phyloP scores from a whole-genome alignment of 139 green algal genomes.

The Tetradesmus obliquus region DNA sequence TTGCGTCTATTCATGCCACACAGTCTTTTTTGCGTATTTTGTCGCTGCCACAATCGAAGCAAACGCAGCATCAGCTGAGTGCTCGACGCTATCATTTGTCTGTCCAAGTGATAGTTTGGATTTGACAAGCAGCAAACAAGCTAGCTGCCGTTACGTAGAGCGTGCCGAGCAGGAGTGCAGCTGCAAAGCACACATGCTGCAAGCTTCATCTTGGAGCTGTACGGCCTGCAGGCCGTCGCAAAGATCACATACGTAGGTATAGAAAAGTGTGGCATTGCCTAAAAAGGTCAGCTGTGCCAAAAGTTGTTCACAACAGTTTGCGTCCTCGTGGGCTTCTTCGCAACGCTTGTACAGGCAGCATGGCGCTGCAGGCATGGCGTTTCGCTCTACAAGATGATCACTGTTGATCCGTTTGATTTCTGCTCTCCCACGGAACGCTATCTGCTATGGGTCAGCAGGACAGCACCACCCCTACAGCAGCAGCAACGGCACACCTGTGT shows the following conservation, averaged over 20 bases:
- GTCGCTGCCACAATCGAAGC: not conserved
- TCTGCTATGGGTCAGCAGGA: not conserved
- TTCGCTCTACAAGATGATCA: not conserved
- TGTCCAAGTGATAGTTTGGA: not conserved
- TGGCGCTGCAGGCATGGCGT: not conserved
- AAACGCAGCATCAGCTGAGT: not conserved
- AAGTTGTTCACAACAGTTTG: not conserved
- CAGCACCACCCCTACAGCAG: not conserved
- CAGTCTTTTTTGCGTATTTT: not conserved
- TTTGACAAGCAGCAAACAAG: no score
- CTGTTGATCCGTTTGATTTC: not conserved
- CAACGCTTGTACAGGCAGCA: not conserved
- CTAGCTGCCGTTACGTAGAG: not conserved
- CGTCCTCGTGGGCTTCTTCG: not conserved
- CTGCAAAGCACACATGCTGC: not conserved
- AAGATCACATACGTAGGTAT: not conserved
- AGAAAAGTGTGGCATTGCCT: not conserved
- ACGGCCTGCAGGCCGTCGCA: not conserved
- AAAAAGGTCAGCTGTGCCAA: not conserved
- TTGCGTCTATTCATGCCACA: not conserved
- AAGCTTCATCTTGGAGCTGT: not conserved
- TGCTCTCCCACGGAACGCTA: not conserved
- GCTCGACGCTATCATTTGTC: not conserved
- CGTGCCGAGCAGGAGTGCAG: not conserved
- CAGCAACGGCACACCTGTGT: not conserved